These are phyloP conservation scores for Cicer judaicum DNA, from an alignment of 306 rosid genomes.

Conservation along the genomic window DNA sequence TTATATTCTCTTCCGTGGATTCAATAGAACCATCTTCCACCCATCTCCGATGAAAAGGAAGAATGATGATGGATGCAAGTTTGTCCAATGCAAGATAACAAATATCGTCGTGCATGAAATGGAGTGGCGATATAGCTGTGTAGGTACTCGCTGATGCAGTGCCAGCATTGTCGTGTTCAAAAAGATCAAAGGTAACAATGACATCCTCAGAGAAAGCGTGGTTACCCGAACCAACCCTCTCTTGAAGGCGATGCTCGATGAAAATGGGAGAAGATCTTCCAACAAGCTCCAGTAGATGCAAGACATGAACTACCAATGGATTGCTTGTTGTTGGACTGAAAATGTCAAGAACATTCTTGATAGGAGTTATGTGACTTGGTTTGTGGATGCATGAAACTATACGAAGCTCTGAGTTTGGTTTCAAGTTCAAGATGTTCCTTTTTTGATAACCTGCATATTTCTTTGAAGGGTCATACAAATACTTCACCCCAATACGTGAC, in stretches of 20 bases:
- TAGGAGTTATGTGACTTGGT: constrained; percentile 1
- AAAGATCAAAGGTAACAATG: constrained; percentile 16
- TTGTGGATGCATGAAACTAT: constrained; percentile 11
- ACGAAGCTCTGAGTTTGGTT: constrained; percentile 4
- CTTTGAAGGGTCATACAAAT: constrained; percentile 25
- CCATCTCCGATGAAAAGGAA: constrained; percentile 21
- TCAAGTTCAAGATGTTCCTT: constrained; percentile 16
- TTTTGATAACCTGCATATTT: constrained; percentile 35
- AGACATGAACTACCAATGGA: not conserved
- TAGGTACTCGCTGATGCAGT: not conserved
- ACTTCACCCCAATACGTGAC: not conserved
- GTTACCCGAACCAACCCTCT: not conserved
- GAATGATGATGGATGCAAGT: constrained; percentile 4
- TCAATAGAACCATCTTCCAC: not conserved
- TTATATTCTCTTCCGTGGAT: not conserved
- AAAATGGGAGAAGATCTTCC: constrained; percentile 11
- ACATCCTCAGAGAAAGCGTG: constrained; percentile 1
- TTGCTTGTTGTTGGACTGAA: not conserved
- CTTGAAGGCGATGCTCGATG: not conserved
- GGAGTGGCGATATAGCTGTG: not conserved
- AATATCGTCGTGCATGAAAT: constrained; percentile 16
- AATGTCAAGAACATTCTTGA: not conserved
- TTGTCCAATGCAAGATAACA: constrained; percentile 28
- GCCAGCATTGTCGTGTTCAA: constrained; percentile 13
- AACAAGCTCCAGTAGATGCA: constrained; percentile 21